Conservation (phyloP, 164 flowering plant species). For the Stephania cephalantha region DNA sequence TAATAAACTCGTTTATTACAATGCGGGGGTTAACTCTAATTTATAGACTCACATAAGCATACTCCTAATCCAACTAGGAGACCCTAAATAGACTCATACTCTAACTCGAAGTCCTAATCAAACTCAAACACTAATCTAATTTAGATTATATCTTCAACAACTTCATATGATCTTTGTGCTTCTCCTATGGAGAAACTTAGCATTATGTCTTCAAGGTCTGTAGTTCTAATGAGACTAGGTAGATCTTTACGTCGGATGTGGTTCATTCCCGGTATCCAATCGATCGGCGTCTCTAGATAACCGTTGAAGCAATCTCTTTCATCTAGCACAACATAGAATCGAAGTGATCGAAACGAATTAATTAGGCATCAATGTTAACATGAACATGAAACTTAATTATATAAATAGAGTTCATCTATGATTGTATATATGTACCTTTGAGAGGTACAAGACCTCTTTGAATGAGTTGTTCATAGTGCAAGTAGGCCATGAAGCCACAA, state of each 20-base stretch:
- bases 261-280: conserved; percentile 30
- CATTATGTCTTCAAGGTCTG: conserved; percentile 35
- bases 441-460: conserved; percentile 25
- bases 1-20: no score
- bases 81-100: no score
- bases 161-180: neutral
- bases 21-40: no score
- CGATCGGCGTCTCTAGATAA: conserved; percentile 19
- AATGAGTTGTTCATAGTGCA: conserved; percentile 23
- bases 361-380: no score
- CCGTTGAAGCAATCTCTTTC: conserved; percentile 24
- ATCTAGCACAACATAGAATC: conserved; percentile 13
- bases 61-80: no score
- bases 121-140: no score
- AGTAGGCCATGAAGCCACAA: conserved; percentile 25
- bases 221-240: conserved; percentile 22
- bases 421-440: conserved; percentile 21
- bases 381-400: no score
- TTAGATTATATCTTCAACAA: no score
- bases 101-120: no score
- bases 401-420: no score
- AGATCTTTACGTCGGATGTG: conserved; percentile 23
- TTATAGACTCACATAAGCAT: no score
- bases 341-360: no score
- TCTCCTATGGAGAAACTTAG: conserved; percentile 18